Evolutionary conservation across 805 yeast genomes (phyloP), one percentile per base, ranked within the genome.

Genomic region (Cyberlindnera meyerae): DNA sequence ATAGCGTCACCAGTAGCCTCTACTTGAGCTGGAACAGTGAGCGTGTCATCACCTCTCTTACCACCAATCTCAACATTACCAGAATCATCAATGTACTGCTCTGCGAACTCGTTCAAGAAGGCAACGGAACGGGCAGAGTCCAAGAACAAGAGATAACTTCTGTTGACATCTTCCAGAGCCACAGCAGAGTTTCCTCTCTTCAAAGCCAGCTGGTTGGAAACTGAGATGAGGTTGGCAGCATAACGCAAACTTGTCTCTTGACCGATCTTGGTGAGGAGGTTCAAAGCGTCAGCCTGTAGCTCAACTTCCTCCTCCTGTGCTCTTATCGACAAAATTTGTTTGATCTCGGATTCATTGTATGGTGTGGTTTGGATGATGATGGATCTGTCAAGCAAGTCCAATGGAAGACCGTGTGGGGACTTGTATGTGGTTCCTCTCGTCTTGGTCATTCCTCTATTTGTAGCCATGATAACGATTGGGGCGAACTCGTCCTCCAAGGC

Each of bases 371-470:
- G 88, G 47, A 93, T 87, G 44, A 93, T 93, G 48, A 93, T 82
- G 24, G 94, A 76, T 60, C 99, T 77, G 65, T 93, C 99, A 52
- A 93, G 78, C 52, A 93, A 70, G 68, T 93, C 99, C 42, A 84
- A 72, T 29, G 99, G 98, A 41, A 93, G 70, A n/a, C 99, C 99
- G 60, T 93, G 99, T 16, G 98, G 96, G 2, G 96, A 82, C 62
- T 81, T 83, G 66, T 87, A 87, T 56, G 77, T 81, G 21, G 97
- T 86, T 35, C 99, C 98, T 55, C 96, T 77, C 17, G 96, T 88
- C 43, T 75, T 80, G n/a, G 96, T 76, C 40, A 90, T 73, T 36
- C 99, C 99, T 61, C 97, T 76, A 66, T 93, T 93, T 18, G 99
- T 89, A 30, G 99, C 99, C 94, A 93, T 85, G 46, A 93, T 84